Base-by-base conservation (phyloP, 2,329 filamentous ascomycete genomes). In the Pyrenophora tritici-repentis region DNA sequence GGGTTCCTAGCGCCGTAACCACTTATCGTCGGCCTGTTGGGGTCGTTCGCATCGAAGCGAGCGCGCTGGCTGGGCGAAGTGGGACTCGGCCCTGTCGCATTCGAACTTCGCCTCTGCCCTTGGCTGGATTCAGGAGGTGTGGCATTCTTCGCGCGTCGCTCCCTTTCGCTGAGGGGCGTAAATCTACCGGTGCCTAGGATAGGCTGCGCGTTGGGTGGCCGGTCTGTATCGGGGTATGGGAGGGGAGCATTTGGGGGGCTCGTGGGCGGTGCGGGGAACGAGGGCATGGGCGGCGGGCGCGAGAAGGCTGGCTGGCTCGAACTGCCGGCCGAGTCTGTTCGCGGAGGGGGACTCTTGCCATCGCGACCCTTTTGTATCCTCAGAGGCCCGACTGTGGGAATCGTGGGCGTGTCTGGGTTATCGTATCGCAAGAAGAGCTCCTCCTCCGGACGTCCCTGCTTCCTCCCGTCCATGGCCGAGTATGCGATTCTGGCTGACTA, bases 311-410 rank as follows among this genome's bases (percentile, higher is more conserved):
- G 62, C 55, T 68, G 66, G 50, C 58, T 70, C 29, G 67, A 88
- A 76, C 86, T 89, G 48, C 86, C 87, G 47, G 88, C 86, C 81
- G 70, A 90, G 86, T 75, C 65, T 68, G 72, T 66, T 65, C 65
- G 79, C 42, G 82, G 83, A 63, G 84, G 84, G 39, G 75, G 76
- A 51, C 75, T 72, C 61, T 67, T 75, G 41, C 80, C 75, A 66
- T 86, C 83, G 49, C 87, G 85, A 0, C 56, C 58, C 74, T 95
- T 95, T 78, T 87, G 87, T 72, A 96, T 95, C 67, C 90, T 85
- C 75, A 96, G 76, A 53, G 91, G 91, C 66, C 89, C 89, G 62
- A 96, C 83, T 14, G 89, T 90, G 50, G 91, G 89, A 62, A 96
- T 84, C n/a, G 88, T 90, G 51, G 91, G 89, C 65, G 89, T 91